Conservation (phyloP, 75 land plant species). For the Picea sitchensis region DNA sequence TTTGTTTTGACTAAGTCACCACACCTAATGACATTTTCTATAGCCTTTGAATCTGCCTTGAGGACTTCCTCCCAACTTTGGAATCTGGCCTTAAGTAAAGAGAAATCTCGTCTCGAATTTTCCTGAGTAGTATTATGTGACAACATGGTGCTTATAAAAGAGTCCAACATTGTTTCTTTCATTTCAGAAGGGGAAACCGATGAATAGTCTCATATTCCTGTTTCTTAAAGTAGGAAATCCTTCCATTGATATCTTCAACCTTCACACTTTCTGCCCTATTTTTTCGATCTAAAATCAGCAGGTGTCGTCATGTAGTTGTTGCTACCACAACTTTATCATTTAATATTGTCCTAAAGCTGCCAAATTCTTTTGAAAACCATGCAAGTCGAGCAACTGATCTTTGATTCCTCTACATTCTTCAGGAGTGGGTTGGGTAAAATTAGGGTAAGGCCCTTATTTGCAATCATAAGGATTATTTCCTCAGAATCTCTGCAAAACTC, state of each 20-base stretch:
- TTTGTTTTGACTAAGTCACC: slow-evolving; percentile 22
- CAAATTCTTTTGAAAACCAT: slow-evolving; percentile 52
- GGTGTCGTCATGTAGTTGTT: background rate
- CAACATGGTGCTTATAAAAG: slow-evolving; percentile 53
- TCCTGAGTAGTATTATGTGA: slow-evolving; percentile 81
- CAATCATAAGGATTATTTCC: no score
- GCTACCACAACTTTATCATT: background rate
- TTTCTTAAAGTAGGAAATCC: background rate
- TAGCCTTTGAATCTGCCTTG: slow-evolving; percentile 22
- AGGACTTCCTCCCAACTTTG: slow-evolving; percentile 69
- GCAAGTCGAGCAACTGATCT: slow-evolving; percentile 43
- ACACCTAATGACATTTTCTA: slow-evolving; percentile 61
- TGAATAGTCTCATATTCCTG: background rate
- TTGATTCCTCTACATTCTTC: slow-evolving; percentile 47
- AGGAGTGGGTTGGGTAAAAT: slow-evolving; percentile 28
- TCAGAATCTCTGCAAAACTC: no score
- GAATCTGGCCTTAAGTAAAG: slow-evolving; percentile 53
- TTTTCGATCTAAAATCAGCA: background rate
- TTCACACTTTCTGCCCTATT: slow-evolving; percentile 1
- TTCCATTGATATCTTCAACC: background rate
- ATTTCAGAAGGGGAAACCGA: background rate
- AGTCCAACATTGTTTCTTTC: slow-evolving; percentile 60
- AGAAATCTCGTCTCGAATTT: slow-evolving; percentile 64
- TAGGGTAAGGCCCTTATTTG: slow-evolving; percentile 17
- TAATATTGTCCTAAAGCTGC: slow-evolving; percentile 19